phyloP scores from a whole-genome alignment of 2,329 filamentous ascomycete genomes.

The Pestalotiopsis sp. region DNA sequence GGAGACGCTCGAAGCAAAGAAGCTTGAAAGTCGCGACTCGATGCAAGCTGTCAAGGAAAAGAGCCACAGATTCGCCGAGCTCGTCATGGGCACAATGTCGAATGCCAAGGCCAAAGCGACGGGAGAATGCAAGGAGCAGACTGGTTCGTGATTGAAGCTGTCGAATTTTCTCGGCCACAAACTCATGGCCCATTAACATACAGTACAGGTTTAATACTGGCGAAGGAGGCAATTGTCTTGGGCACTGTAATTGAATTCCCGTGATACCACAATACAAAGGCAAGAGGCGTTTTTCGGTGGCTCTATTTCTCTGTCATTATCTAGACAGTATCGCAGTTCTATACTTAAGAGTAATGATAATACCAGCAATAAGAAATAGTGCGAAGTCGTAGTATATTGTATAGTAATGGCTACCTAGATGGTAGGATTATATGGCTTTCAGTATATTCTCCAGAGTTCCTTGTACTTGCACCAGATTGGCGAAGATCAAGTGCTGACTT shows the following conservation, averaged over 20 bases:
- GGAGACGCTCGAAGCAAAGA: conserved; percentile 2
- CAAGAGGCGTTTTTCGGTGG: background rate
- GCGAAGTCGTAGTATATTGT: too few relatives aligned
- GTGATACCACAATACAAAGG: background rate
- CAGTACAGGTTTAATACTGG: background rate
- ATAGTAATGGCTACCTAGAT: too few relatives aligned
- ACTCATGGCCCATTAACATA: background rate
- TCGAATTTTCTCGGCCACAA: background rate
- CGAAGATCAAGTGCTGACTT: too few relatives aligned
- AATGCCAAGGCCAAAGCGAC: conserved; percentile 13
- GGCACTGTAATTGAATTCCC: background rate
- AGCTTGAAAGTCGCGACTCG: conserved; percentile 18
- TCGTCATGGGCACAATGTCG: conserved; percentile 31
- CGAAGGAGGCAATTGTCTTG: background rate
- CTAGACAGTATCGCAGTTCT: background rate
- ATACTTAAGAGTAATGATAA: too few relatives aligned
- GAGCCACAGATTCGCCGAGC: conserved; percentile 30
- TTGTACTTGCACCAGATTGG: too few relatives aligned
- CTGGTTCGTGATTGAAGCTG: background rate
- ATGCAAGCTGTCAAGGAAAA: conserved; percentile 25
- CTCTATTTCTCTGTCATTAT: background rate
- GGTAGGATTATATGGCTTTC: too few relatives aligned
- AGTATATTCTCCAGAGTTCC: too few relatives aligned
- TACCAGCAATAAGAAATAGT: too few relatives aligned
- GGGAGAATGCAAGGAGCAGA: background rate